phyloP scores from a whole-genome alignment of 1,284 basidiomycete species.

The Gastroboletus turbinatus region DNA sequence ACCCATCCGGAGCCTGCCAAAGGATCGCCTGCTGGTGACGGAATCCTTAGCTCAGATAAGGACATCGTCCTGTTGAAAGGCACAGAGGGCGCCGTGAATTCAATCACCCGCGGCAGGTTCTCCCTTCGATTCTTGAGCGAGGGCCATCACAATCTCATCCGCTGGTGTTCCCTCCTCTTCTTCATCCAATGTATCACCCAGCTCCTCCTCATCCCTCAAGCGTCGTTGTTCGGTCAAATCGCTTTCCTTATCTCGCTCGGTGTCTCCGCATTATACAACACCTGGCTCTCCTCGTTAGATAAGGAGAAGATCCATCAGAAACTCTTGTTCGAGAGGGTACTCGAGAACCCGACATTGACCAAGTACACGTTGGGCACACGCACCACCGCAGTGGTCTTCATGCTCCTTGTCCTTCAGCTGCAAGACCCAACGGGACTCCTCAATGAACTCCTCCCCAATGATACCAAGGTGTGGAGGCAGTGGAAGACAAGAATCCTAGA shows the following conservation, averaged over 20 bases:
- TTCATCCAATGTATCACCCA: constrained; percentile 19
- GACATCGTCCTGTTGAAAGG: constrained; percentile 25
- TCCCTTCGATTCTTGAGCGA: constrained; percentile 23
- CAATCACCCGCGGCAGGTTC: constrained; percentile 30
- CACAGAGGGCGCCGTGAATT: constrained; percentile 28
- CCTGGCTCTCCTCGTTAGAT: constrained; percentile 20
- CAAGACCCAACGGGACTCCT: constrained; percentile 18
- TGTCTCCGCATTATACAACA: constrained; percentile 27
- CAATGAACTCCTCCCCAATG: constrained; percentile 27
- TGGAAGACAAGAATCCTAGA: constrained; percentile 22
- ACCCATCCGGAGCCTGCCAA: constrained; percentile 21
- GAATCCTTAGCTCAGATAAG: constrained; percentile 18
- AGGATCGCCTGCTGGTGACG: constrained; percentile 27
- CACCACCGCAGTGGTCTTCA: constrained; percentile 30
- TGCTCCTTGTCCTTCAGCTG: constrained; percentile 19
- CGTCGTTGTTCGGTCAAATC: background rate
- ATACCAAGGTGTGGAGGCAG: constrained; percentile 26
- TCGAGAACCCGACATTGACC: constrained; percentile 11
- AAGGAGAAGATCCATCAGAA: constrained; percentile 20
- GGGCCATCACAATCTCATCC: constrained; percentile 15
- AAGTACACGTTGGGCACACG: constrained; percentile 27
- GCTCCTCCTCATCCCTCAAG: background rate
- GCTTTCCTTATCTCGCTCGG: constrained; percentile 14
- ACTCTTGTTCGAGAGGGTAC: constrained; percentile 21
- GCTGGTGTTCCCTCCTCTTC: constrained; percentile 25